phyloP scores from a whole-genome alignment of 2,329 filamentous ascomycete genomes.

The Ramularia collo-cygni region DNA sequence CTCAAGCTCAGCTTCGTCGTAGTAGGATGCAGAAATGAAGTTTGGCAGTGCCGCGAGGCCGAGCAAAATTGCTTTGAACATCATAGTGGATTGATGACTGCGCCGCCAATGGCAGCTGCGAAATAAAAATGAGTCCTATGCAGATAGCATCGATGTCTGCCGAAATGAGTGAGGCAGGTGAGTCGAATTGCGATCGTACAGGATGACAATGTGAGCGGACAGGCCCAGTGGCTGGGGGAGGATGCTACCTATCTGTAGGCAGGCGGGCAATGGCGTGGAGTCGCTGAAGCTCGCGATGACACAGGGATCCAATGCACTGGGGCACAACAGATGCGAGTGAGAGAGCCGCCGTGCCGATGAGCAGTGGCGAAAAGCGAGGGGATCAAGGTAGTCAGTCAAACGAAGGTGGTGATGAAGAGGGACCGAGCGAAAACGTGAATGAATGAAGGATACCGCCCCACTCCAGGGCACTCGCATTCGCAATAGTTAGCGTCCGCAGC shows the following conservation, averaged over 20 bases:
- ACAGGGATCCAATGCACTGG: constrained; percentile 9
- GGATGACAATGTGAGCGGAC: not conserved
- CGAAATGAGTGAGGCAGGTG: not conserved
- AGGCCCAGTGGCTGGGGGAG: not conserved
- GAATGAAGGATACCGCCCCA: no score
- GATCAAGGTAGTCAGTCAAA: constrained; percentile 9
- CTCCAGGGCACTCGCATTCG: no score
- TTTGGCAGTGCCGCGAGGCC: constrained; percentile 18
- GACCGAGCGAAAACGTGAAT: constrained; percentile 1
- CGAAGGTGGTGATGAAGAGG: constrained; percentile 5
- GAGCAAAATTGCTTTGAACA: constrained; percentile 19
- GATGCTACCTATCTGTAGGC: not conserved
- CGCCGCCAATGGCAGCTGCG: constrained; percentile 17
- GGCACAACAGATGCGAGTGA: constrained; percentile 16
- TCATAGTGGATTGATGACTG: constrained; percentile 4
- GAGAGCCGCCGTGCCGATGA: constrained; percentile 7
- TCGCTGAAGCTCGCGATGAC: not conserved
- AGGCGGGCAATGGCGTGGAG: constrained; percentile 2
- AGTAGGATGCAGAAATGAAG: constrained; percentile 29
- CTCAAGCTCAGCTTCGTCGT: constrained; percentile 44
- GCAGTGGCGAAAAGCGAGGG: constrained; percentile 3
- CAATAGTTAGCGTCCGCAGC: no score
- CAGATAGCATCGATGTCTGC: constrained; percentile 7
- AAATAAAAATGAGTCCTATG: constrained; percentile 9
- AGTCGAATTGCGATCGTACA: not conserved